phyloP scores from a whole-genome alignment of 148 eudicot species.

The Vaccinium myrtillus region DNA sequence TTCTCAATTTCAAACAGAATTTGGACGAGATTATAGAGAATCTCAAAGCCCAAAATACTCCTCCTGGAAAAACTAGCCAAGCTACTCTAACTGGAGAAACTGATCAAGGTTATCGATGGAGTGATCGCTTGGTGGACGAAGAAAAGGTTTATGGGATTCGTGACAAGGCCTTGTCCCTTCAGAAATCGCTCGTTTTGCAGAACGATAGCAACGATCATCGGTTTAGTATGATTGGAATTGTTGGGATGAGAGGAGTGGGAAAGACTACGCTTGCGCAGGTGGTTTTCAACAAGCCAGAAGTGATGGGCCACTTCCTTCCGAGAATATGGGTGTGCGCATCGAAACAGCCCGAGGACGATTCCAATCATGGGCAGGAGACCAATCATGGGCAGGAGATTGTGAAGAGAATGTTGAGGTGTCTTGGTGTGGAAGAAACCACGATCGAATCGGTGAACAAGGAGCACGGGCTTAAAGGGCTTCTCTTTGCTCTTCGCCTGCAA shows the following conservation, averaged over 20 bases:
- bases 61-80: background rate
- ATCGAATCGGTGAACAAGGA: background rate
- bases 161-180: background rate
- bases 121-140: background rate
- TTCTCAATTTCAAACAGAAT: background rate
- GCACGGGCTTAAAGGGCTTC: conserved; percentile 14
- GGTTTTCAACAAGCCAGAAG: conserved; percentile 15
- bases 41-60: too few relatives aligned
- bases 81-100: background rate
- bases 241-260: conserved; percentile 35
- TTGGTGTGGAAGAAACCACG: conserved; percentile 27
- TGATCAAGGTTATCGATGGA: background rate
- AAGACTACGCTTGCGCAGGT: conserved; percentile 34
- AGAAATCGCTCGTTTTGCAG: background rate
- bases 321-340: conserved; percentile 36
- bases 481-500: conserved; percentile 24
- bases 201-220: background rate
- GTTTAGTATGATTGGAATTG: conserved; percentile 16
- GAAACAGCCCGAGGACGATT: conserved; percentile 14
- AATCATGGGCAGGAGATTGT: conserved; percentile 23
- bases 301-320: conserved; percentile 21
- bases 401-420: conserved; percentile 25
- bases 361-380: conserved; percentile 7
- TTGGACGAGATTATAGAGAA: background rate
- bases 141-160: background rate